Conservation (phyloP, 2,329 filamentous ascomycete species). For the Penicillium palitans region DNA sequence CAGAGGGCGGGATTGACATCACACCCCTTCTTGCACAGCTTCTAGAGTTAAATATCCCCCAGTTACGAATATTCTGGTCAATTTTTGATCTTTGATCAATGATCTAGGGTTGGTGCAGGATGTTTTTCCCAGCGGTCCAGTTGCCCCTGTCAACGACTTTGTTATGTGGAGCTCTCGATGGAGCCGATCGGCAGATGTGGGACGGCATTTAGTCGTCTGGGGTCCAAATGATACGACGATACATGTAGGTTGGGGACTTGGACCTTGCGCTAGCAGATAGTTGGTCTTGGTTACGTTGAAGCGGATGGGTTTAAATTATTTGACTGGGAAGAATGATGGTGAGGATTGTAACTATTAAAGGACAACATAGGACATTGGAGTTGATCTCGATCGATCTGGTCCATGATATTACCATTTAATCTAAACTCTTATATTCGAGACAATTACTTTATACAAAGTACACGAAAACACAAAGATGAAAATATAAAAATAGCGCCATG, state of each 20-base stretch:
- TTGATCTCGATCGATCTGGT: too few relatives aligned
- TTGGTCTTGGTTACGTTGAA: conserved; percentile 56
- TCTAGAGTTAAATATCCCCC: conserved; percentile 49
- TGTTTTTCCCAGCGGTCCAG: conserved; percentile 50
- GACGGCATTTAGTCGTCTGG: conserved; percentile 14
- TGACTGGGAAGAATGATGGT: conserved; percentile 47
- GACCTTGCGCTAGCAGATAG: conserved; percentile 38
- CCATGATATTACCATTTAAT: background rate
- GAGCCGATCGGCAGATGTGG: conserved; percentile 48
- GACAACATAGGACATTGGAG: too few relatives aligned
- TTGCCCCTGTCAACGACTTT: conserved; percentile 57
- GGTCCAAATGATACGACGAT: conserved; percentile 33
- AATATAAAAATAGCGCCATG: conserved; percentile 26
- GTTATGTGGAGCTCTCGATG: conserved; percentile 50
- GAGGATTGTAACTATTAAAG: conserved; percentile 2
- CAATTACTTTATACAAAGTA: background rate
- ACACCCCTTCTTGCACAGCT: conserved; percentile 66
- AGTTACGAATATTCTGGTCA: conserved; percentile 66
- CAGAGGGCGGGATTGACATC: conserved; percentile 71
- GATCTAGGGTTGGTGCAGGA: conserved; percentile 66
- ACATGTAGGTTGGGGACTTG: conserved; percentile 52
- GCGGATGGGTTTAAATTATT: conserved; percentile 54
- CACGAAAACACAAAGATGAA: background rate
- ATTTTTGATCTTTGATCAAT: conserved; percentile 34
- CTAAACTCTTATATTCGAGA: background rate